Evolutionary conservation across 2,329 filamentous ascomycete genomes (phyloP).

Genomic region (Penicillium nordicum): DNA sequence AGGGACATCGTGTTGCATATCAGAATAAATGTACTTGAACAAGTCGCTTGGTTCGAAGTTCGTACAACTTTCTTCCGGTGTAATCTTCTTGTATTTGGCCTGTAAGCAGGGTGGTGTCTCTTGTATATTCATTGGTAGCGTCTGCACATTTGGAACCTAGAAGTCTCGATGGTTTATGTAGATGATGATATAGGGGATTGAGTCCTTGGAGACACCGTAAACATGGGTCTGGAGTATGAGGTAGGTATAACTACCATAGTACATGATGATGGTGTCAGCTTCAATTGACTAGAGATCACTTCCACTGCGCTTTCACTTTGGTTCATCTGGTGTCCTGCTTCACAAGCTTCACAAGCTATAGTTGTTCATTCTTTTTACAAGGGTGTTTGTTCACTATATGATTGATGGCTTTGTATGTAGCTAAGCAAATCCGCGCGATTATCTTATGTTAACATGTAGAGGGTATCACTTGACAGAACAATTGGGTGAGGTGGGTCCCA

Average conservation of each 20-base stretch:
- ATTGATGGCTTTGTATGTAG: not conserved
- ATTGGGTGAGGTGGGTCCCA: too few species aligned
- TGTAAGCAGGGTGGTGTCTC: not conserved
- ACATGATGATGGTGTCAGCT: not conserved
- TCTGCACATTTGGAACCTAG: not conserved
- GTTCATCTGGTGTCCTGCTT: not conserved
- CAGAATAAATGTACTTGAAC: not conserved
- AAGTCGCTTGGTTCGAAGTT: not conserved
- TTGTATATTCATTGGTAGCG: not conserved
- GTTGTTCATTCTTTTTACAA: not conserved
- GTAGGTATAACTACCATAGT: not conserved
- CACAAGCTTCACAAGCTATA: not conserved
- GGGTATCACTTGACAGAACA: not conserved
- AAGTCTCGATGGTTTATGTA: not conserved
- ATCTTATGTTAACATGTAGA: not conserved
- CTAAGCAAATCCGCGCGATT: not conserved
- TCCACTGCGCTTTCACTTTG: not conserved
- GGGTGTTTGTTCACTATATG: too few species aligned
- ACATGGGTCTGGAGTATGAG: not conserved
- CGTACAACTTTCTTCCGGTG: not conserved
- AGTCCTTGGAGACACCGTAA: not conserved
- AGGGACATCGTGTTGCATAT: not conserved
- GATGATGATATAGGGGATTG: not conserved
- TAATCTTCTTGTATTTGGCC: not conserved
- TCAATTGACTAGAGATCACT: not conserved